A percentile compares a stretch with the other conserved stretches of the same genome.
These are phyloP conservation scores for Potentilla sterilis DNA, from an alignment of 306 rosid genomes.

Conservation along the genomic window DNA sequence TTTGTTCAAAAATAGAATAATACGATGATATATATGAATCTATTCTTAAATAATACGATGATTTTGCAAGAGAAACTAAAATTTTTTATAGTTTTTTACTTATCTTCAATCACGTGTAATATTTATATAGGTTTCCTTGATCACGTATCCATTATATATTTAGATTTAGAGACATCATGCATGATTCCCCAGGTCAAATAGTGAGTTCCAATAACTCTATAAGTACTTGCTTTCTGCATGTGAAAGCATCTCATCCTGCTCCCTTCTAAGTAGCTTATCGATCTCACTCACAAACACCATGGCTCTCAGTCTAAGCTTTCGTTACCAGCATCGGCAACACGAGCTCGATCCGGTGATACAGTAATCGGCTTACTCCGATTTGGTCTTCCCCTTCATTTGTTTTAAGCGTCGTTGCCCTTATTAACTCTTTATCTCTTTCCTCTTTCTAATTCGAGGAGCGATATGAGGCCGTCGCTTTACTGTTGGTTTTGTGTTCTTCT, in stretches of 20 bases:
- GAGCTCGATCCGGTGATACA: not conserved
- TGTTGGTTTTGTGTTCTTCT: not conserved
- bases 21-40: no score
- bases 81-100: no score
- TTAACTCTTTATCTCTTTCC: not conserved
- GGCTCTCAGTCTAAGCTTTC: conserved; percentile 8
- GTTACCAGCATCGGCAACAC: not conserved
- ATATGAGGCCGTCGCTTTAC: not conserved
- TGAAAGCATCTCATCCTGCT: not conserved
- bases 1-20: no score
- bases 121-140: no score
- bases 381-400: not conserved
- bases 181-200: not conserved
- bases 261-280: not conserved
- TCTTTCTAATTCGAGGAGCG: not conserved
- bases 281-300: not conserved
- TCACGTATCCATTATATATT: no score
- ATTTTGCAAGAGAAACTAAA: no score
- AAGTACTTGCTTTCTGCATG: not conserved
- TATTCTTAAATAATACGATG: no score
- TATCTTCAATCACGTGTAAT: no score
- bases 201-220: not conserved
- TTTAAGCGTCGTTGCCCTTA: not conserved
- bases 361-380: not conserved
- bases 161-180: no score